Base-by-base conservation (phyloP, 2,329 filamentous ascomycete genomes). In the Orbilia quercus region DNA sequence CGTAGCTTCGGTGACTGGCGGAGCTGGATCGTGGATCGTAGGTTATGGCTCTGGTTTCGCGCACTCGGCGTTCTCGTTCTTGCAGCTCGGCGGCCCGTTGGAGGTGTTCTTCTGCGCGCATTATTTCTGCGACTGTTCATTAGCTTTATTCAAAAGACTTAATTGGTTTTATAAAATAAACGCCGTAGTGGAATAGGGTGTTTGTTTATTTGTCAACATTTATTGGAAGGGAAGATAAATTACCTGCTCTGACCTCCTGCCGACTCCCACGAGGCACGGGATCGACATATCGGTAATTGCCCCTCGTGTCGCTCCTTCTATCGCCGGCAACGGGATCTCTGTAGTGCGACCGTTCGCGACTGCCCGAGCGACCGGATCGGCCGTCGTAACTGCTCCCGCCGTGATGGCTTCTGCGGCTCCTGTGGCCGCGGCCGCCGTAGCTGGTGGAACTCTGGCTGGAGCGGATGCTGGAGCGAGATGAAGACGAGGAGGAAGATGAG, bases 211-310 rank as follows among this genome's bases (percentile, higher is more conserved):
- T 45, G 36, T 22, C 22, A 12, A 16, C 4, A 7, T 50, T 20
- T 40, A 38, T 9, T 7, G n/a, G 11, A 47, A 16, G 2, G n/a
- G 53, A 31, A 48, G 2, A 16, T 23, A 25, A 14, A 42, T 72
- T 55, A 72, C 67, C 69, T 53, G 40, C 62, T 14, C 58, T 51
- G 42, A 73, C 47, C 45, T 58, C 58, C 44, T 65, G 63, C n/a
- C 51, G 47, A 38, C 62, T 72, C 22, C 63, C 63, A 25, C 63
- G 48, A 16, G 65, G 45, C 12, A 57, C 63, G 25, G 75, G 48
- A 70, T 76, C 70, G 57, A 76, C 31, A 55, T 75, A 62, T 78
- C 77, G 55, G 75, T 75, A 63, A 75, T 74, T 40, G 71, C 73
- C 40, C 18, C 67, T 65, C 14, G 31, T 23, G 71, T 63, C 69